These are phyloP conservation scores for Penicillium capsulatum DNA, from an alignment of 2,329 filamentous ascomycete genomes.

Conservation along the genomic window DNA sequence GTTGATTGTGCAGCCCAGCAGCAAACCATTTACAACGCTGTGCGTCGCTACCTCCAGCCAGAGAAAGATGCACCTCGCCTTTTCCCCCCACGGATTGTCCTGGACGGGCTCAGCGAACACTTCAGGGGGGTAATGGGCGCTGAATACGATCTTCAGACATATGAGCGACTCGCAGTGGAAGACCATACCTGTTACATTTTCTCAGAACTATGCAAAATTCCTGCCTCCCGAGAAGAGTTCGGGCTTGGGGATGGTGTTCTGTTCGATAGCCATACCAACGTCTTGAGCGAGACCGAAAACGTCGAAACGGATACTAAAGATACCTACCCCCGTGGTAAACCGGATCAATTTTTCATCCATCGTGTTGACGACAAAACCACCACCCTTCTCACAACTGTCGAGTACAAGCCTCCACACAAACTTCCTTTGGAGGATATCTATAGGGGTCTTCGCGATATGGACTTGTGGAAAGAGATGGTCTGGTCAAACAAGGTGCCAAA, in stretches of 20 bases:
- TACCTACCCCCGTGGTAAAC: background rate
- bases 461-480: background rate
- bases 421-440: background rate
- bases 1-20: background rate
- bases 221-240: constrained; percentile 1
- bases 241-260: constrained; percentile 1
- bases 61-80: background rate
- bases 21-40: background rate
- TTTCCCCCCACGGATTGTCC: background rate
- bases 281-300: background rate
- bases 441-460: background rate
- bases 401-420: background rate
- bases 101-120: background rate
- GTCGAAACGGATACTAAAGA: background rate
- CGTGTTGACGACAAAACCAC: background rate
- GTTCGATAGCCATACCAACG: constrained; percentile 1
- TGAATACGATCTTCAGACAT: background rate
- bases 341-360: background rate
- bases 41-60: background rate
- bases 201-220: constrained; percentile 1
- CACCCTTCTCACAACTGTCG: background rate
- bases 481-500: background rate
- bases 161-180: constrained; percentile 3
- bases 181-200: background rate
- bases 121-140: background rate